Evolutionary conservation across 2,329 filamentous ascomycete species (phyloP).

Genomic region (Mycogone perniciosa): DNA sequence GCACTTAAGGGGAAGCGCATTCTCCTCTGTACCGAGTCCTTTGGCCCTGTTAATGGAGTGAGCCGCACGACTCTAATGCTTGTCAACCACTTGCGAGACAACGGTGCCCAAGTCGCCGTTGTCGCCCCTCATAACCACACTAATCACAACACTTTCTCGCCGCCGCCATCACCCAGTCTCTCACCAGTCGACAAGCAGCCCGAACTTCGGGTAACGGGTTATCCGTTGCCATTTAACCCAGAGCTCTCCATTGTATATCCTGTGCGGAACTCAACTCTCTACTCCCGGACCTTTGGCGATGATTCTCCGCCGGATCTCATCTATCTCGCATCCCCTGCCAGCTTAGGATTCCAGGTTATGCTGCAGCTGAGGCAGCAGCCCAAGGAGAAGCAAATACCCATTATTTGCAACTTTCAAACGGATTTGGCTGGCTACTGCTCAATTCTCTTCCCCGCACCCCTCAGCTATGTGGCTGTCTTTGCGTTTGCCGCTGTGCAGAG

Average conservation of each 20-base stretch:
- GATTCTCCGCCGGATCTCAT: conserved; percentile 54
- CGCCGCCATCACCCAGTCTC: conserved; percentile 30
- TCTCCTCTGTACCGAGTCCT: conserved; percentile 63
- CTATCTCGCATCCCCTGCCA: conserved; percentile 64
- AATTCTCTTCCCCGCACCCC: conserved; percentile 59
- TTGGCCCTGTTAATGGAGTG: conserved; percentile 68
- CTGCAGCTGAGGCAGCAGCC: conserved; percentile 59
- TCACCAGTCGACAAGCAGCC: conserved; percentile 27
- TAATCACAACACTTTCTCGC: conserved; percentile 48
- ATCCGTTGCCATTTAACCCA: conserved; percentile 64
- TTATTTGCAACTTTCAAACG: conserved; percentile 66
- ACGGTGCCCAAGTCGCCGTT: conserved; percentile 59
- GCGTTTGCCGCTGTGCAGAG: conserved; percentile 58
- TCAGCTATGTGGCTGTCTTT: conserved; percentile 56
- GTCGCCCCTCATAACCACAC: conserved; percentile 57
- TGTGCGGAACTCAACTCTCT: conserved; percentile 57
- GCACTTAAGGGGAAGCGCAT: conserved; percentile 54
- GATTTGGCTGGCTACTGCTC: conserved; percentile 63
- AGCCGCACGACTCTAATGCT: conserved; percentile 64
- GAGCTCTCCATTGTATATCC: conserved; percentile 65
- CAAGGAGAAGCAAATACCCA: conserved; percentile 46
- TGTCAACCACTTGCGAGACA: conserved; percentile 57
- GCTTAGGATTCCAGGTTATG: conserved; percentile 64
- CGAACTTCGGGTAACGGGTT: conserved; percentile 57
- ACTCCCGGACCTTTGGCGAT: conserved; percentile 50